A percentile compares a stretch with the other conserved stretches of the same genome.
phyloP scores from a whole-genome alignment of 208 protist species.

The Balamuthia mandrillaris region DNA sequence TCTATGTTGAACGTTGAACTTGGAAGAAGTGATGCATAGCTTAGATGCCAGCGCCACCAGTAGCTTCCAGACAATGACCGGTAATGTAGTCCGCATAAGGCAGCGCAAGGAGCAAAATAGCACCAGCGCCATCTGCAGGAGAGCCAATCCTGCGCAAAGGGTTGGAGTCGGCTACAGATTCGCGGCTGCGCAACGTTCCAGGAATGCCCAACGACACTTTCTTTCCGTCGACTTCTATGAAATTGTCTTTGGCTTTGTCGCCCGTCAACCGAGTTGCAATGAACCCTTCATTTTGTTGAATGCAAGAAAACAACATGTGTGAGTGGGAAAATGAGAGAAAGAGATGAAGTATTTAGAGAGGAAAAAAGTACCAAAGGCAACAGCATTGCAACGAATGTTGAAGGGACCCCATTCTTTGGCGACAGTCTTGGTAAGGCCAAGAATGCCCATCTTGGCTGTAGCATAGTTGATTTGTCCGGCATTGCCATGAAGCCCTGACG shows the following conservation, averaged over 20 bases:
- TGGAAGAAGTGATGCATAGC: neutral
- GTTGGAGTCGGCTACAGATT: neutral
- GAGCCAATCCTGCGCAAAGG: constrained; percentile 1
- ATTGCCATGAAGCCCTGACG: constrained; percentile 60
- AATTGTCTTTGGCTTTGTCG: constrained; percentile 5
- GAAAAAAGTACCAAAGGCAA: constrained; percentile 41
- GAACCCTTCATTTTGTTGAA: neutral
- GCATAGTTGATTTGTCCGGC: constrained; percentile 61
- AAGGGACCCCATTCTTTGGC: constrained; percentile 52
- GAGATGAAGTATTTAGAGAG: neutral
- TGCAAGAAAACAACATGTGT: neutral
- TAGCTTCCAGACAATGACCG: constrained; percentile 62
- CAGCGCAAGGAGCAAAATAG: constrained; percentile 49
- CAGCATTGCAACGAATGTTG: constrained; percentile 58
- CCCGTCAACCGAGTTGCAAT: constrained; percentile 17
- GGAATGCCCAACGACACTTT: constrained; percentile 37
- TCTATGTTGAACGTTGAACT: neutral
- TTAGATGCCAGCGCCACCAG: constrained; percentile 63
- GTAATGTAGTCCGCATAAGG: constrained; percentile 59
- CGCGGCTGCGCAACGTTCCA: neutral
- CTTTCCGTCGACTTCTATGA: constrained; percentile 48
- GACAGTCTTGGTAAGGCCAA: constrained; percentile 49
- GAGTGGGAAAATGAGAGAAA: neutral
- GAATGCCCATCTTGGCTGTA: constrained; percentile 50
- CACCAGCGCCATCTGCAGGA: constrained; percentile 48